Evolutionary conservation across 345 rosid genomes (phyloP).

Genomic region (Arabidopsis arenosa): DNA sequence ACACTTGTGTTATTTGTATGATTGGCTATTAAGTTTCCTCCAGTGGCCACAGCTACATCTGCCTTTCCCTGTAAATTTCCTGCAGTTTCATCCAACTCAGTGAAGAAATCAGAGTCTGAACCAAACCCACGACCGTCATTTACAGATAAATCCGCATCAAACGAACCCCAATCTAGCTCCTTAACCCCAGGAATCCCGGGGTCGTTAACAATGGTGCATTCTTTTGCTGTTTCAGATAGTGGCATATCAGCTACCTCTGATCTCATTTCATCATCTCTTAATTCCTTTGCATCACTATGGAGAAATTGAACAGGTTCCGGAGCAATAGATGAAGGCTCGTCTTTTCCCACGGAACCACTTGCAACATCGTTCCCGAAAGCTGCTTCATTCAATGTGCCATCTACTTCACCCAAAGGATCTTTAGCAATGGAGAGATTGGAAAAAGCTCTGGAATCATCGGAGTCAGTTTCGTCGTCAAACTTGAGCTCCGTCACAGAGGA

Average conservation of each 20-base stretch:
- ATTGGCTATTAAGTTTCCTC: conserved; percentile 30
- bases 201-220: conserved; percentile 43
- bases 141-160: conserved; percentile 61
- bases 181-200: conserved; percentile 57
- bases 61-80: conserved; percentile 50
- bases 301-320: conserved; percentile 37
- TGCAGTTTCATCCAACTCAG: conserved; percentile 53
- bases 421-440: conserved; percentile 59
- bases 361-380: conserved; percentile 35
- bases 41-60: conserved; percentile 40
- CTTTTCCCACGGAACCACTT: conserved; percentile 30
- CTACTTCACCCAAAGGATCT: conserved; percentile 41
- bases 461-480: conserved; percentile 51
- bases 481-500: conserved; percentile 34
- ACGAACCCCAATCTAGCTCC: conserved; percentile 90
- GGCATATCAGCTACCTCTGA: conserved; percentile 37
- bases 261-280: conserved; percentile 38
- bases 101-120: conserved; percentile 78
- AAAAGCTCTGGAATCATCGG: conserved; percentile 65
- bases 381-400: conserved; percentile 35
- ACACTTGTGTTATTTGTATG: conserved; percentile 36
- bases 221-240: conserved; percentile 34
- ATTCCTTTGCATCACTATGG: conserved; percentile 27
- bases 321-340: conserved; percentile 36
- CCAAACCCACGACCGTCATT: conserved; percentile 66